A percentile compares a stretch with the other conserved stretches of the same genome.
Conservation (phyloP, 768 basidiomycete genomes). For the Russula earlei region DNA sequence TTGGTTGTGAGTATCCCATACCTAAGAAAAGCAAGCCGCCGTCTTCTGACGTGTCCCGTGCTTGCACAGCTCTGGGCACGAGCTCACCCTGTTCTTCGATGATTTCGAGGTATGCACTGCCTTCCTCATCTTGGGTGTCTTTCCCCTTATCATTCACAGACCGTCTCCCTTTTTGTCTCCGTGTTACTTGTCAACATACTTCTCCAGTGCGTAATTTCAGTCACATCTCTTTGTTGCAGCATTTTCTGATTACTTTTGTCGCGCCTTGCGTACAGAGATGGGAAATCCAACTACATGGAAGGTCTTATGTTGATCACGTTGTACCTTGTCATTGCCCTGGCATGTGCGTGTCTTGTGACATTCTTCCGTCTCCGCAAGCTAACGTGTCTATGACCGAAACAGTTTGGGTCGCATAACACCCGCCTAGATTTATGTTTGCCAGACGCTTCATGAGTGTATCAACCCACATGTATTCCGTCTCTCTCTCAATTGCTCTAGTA, state of each 20-base stretch:
- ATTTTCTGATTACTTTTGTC: background rate
- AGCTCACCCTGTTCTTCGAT: slow-evolving; percentile 73
- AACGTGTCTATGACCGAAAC: background rate
- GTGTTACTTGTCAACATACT: slow-evolving; percentile 83
- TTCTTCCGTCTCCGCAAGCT: background rate
- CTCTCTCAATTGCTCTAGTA: background rate
- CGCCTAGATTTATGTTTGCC: background rate
- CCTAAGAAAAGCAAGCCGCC: slow-evolving; percentile 7
- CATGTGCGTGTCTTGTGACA: slow-evolving; percentile 42
- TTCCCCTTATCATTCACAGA: slow-evolving; percentile 33
- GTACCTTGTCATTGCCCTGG: slow-evolving; percentile 73
- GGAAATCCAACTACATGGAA: slow-evolving; percentile 89
- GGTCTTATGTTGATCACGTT: slow-evolving; percentile 69
- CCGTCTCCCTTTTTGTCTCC: slow-evolving; percentile 76
- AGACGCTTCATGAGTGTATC: background rate
- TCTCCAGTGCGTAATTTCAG: slow-evolving; percentile 52
- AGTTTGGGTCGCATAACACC: slow-evolving; percentile 38
- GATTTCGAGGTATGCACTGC: slow-evolving; percentile 60
- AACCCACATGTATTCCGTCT: too few species aligned
- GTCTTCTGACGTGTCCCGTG: slow-evolving; percentile 9
- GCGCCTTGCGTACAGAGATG: slow-evolving; percentile 39
- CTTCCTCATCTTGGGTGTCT: background rate
- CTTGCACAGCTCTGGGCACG: slow-evolving; percentile 45
- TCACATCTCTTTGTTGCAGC: background rate
- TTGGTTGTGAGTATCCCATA: slow-evolving; percentile 54